Evolutionary conservation across 768 basidiomycete species (phyloP).

Genomic region (Termitomyces sp.): DNA sequence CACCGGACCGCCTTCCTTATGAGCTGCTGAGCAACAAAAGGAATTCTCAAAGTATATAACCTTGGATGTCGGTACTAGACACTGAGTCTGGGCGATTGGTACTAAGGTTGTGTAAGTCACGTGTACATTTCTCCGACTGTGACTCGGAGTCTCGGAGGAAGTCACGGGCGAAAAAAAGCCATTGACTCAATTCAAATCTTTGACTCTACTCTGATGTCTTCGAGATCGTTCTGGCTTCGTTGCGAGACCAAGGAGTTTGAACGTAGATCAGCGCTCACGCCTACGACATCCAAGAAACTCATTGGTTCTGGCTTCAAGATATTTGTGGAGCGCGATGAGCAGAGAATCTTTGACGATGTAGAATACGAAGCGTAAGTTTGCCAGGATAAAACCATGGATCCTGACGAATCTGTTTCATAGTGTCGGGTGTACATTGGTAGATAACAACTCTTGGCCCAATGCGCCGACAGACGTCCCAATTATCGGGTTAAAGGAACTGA

Average conservation of each 20-base stretch:
- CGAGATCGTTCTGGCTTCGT: slow-evolving; percentile 78
- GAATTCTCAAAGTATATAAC: no score
- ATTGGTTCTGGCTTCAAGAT: slow-evolving; percentile 90
- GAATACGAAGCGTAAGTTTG: slow-evolving; percentile 87
- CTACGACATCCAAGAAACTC: slow-evolving; percentile 83
- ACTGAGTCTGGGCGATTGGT: no score
- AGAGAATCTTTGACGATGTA: slow-evolving; percentile 89
- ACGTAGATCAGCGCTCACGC: slow-evolving; percentile 88
- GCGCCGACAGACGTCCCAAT: slow-evolving; percentile 77
- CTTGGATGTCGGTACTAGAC: no score
- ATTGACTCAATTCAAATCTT: not conserved
- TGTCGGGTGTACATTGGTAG: slow-evolving; percentile 85
- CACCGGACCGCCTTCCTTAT: no score
- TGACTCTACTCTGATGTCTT: slow-evolving; percentile 38
- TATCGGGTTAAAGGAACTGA: slow-evolving; percentile 96
- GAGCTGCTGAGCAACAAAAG: no score
- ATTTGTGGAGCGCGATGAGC: slow-evolving; percentile 87
- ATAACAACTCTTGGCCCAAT: slow-evolving; percentile 84
- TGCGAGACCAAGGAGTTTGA: slow-evolving; percentile 98
- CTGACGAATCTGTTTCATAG: slow-evolving; percentile 36
- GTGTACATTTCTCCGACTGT: no score
- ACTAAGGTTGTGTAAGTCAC: no score
- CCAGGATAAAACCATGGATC: not conserved
- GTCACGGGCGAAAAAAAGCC: not conserved
- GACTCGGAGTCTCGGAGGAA: no score